Base-by-base conservation (phyloP, 1,284 basidiomycete species). In the Schizopora paradoxa region DNA sequence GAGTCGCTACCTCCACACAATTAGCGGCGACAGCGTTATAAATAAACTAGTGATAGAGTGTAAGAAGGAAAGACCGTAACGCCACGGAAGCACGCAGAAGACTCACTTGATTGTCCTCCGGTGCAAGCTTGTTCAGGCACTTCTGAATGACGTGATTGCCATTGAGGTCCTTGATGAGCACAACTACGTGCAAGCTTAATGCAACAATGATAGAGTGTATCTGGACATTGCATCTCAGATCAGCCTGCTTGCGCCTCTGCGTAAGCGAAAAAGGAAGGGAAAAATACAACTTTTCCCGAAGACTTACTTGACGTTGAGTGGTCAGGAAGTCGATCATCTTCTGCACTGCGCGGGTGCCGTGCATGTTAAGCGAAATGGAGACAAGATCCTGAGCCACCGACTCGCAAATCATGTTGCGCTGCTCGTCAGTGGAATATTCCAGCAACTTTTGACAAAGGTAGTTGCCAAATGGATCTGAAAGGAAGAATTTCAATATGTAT, bases 321-420 rank as follows among this genome's bases (percentile, higher is more conserved):
- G 92, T 94, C 60, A 99, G 71, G 72, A 97, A 99, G 68, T 99
- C 96, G 56, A 99, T 97, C 93, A 98, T 99, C 76, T 99, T 99
- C 71, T 99, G 96, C 44, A 99, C 96, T 21, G 96, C 96, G 50
- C 96, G 84, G 29, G 96, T 99, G 32, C 96, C 96, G 67, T 99
- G 96, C 96, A 99, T 99, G 70, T 99, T 99, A 58, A 99, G 76
- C 35, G 93, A 97, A 63, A 99, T 99, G 60, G 88, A 92, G 57
- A 99, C 96, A 41, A 99, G 76, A 58, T 99, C 96, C 60, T 92
- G 87, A 27, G 93, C 91, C 42, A 99, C 95, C 18, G 91, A 93
- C 65, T 99, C 95, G 66, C 96, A 97, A 51, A 99, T 96, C 39
- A 93, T 76, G 62, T 94, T 95, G 51, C 96, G 82, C 63, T 99